Conservation (phyloP, 306 rosid genomes). For the Luffa aegyptiaca region DNA sequence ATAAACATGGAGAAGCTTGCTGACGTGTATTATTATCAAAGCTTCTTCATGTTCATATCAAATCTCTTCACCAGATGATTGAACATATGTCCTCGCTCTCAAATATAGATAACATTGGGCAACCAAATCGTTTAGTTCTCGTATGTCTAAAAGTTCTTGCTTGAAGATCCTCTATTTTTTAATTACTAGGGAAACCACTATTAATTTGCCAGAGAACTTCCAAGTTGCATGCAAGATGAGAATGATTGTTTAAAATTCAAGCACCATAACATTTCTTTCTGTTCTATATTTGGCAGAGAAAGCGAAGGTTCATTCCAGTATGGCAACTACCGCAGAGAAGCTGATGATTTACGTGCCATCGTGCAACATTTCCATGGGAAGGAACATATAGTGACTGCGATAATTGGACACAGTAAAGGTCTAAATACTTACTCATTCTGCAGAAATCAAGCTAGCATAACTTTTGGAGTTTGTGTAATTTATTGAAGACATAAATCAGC, state of each 20-base stretch:
- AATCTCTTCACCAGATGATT: background rate
- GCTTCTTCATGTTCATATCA: too few species aligned
- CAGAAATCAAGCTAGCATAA: background rate
- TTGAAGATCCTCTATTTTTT: background rate
- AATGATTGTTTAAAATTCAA: background rate
- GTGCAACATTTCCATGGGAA: slow-evolving; percentile 48
- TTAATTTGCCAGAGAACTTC: background rate
- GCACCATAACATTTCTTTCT: background rate
- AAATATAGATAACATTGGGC: background rate
- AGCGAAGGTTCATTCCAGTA: slow-evolving; percentile 79
- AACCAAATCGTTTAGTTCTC: background rate
- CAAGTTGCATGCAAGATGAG: background rate
- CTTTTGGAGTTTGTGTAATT: background rate
- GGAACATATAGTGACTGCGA: slow-evolving; percentile 37
- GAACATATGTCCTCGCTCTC: background rate
- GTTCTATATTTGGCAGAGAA: slow-evolving; percentile 42
- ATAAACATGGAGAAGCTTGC: too few species aligned
- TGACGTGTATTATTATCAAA: too few species aligned
- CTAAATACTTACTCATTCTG: slow-evolving; percentile 8
- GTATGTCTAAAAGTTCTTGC: background rate
- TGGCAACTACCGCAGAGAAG: slow-evolving; percentile 80
- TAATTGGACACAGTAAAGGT: slow-evolving; percentile 95
- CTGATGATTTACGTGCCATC: slow-evolving; percentile 61
- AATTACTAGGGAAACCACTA: background rate
- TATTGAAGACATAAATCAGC: background rate